Percentiles rank a stretch among this genome's conserved stretches.
Conservation (phyloP, 768 basidiomycete species). For the Lactarius hatsudake region DNA sequence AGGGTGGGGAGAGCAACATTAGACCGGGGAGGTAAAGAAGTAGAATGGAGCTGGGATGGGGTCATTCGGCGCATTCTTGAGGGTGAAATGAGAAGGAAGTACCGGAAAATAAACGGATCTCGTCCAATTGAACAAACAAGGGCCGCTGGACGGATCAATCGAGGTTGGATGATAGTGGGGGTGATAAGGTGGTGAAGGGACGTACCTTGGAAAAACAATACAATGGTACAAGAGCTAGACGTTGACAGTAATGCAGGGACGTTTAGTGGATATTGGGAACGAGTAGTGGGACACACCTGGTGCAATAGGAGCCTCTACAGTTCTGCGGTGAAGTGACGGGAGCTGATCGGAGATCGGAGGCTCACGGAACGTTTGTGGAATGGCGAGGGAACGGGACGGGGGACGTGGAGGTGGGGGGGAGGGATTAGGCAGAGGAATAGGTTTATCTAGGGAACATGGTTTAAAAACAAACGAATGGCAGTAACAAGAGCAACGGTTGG, state of each 20-base stretch:
- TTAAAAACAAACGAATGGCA: background rate
- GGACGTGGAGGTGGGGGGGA: background rate
- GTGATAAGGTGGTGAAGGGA: background rate
- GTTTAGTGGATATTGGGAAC: background rate
- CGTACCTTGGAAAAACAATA: conserved; percentile 13
- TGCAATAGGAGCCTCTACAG: background rate
- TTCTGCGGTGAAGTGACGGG: background rate
- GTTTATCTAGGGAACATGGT: background rate
- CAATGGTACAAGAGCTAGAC: conserved; percentile 1
- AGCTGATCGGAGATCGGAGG: background rate
- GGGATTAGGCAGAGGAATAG: background rate
- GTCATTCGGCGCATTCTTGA: background rate
- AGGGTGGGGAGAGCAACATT: conserved; percentile 26
- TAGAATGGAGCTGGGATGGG: background rate
- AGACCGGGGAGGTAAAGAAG: conserved; percentile 11
- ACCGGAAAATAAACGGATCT: background rate
- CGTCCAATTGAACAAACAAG: background rate
- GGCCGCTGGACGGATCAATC: background rate
- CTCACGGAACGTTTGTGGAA: background rate
- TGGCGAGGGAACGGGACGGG: background rate
- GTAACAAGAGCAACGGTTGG: background rate
- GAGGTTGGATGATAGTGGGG: background rate
- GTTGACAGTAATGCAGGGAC: background rate
- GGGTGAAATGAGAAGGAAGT: background rate
- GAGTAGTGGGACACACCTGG: background rate